Base-by-base conservation (phyloP, 352 stramenopile species). In the Thalassiosira livingstoniorum region DNA sequence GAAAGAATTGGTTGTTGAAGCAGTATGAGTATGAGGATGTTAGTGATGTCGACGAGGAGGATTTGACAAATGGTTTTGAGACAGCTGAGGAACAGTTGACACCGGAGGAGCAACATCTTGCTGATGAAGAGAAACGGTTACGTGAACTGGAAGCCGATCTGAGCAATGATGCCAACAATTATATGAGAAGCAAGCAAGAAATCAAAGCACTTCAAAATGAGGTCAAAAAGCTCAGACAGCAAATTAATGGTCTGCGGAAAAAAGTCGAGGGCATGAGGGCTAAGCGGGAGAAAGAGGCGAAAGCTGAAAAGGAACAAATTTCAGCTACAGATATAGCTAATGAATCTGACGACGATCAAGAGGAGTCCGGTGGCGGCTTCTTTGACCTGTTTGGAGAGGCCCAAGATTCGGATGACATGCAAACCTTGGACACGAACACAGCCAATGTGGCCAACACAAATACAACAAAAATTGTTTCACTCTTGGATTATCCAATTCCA, bases 121-220 rank as follows among this genome's bases (percentile, higher is more conserved):
- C 66, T 34, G 31, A 85, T 42, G 29, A 88, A 61, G 72, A 92
- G 78, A 55, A 57, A 45, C 32, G 87, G 62, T 45, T 94, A 0
- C 18, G 78, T 13, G 66, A 82, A 47, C 11, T 88, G 5, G 69
- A 87, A 71, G 60, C 65, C 0, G 80, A 91, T 63, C 11, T 91
- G 3, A 82, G 80, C 31, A 86, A 93, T 65, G 90, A 94, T 60
- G 90, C 88, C 0, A 86, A 87, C 42, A 91, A 90, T 82, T 94
- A 94, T 57, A 92, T 94, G 84, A 65, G 83, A 43, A 90, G 80
- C 32, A 93, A 94, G 45, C 54, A 83, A 21, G 88, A 94, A 73
- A 90, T 89, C 15, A 90, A 91, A 62, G 42, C 85, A 32, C 55
- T 94, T 31, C 43, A 88, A 35, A 86, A 76, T 39, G 10, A 83